A percentile compares a stretch with the other conserved stretches of the same genome.
These are phyloP conservation scores for Ogataea neopini DNA, from an alignment of 805 yeast species.

Conservation along the genomic window DNA sequence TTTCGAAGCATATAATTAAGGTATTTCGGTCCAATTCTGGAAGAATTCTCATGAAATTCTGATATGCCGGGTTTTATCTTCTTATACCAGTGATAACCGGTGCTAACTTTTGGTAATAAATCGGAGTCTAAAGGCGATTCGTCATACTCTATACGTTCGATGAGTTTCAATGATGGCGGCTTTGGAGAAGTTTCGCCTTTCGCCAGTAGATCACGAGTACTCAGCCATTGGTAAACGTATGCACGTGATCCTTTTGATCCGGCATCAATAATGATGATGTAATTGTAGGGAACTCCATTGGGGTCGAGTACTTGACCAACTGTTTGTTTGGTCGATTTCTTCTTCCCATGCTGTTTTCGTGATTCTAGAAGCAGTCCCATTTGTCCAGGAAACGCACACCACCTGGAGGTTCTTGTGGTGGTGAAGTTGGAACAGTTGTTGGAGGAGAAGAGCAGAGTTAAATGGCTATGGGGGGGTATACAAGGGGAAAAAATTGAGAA, in stretches of 20 bases:
- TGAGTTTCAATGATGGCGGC: slow-evolving; percentile 4
- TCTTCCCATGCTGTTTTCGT: slow-evolving; percentile 7
- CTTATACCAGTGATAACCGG: slow-evolving; percentile 47
- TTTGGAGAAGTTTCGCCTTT: slow-evolving; percentile 9
- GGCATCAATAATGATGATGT: slow-evolving; percentile 61
- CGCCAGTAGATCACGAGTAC: slow-evolving; percentile 34
- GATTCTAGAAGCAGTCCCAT: slow-evolving; percentile 3
- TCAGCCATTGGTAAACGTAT: slow-evolving; percentile 56
- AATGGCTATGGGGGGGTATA: background rate
- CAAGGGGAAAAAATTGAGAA: background rate
- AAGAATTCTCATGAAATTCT: slow-evolving; percentile 47
- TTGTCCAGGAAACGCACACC: background rate
- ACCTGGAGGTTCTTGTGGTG: background rate
- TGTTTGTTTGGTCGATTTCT: slow-evolving; percentile 14
- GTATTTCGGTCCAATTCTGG: slow-evolving; percentile 53
- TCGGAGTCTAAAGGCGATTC: background rate
- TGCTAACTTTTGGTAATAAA: slow-evolving; percentile 25
- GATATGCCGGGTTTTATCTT: slow-evolving; percentile 61
- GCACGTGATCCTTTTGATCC: slow-evolving; percentile 70
- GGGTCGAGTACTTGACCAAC: slow-evolving; percentile 35
- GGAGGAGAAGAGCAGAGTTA: no score
- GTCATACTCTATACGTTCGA: slow-evolving; percentile 10
- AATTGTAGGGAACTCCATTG: slow-evolving; percentile 55
- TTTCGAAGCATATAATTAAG: slow-evolving; percentile 48
- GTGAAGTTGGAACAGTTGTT: no score